phyloP scores from a whole-genome alignment of 2,329 filamentous ascomycete genomes.

The Fusarium graminum region DNA sequence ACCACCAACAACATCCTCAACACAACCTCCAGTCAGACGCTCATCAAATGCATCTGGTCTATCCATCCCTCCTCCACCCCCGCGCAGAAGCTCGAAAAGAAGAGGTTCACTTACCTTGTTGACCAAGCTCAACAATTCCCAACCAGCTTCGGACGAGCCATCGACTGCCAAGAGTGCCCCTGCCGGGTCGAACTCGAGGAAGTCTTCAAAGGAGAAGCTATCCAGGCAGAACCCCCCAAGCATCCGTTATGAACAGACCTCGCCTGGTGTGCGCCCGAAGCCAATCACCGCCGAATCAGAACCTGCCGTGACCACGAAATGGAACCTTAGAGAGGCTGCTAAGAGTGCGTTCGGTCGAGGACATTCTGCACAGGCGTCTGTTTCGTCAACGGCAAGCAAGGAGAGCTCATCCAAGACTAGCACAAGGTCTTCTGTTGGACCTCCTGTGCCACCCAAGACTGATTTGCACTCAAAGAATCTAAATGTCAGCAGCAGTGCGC shows the following conservation, averaged over 20 bases:
- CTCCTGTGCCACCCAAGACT: slow-evolving; percentile 17
- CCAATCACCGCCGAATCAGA: slow-evolving; percentile 37
- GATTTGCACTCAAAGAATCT: not conserved
- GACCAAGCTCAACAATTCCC: slow-evolving; percentile 26
- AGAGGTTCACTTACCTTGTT: slow-evolving; percentile 35
- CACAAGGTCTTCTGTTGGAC: slow-evolving; percentile 27
- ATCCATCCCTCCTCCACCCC: slow-evolving; percentile 38
- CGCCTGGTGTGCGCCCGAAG: slow-evolving; percentile 42
- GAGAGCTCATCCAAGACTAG: slow-evolving; percentile 15
- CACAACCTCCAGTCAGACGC: slow-evolving; percentile 22
- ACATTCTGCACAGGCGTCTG: slow-evolving; percentile 30
- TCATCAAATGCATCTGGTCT: slow-evolving; percentile 27
- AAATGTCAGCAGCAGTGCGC: not conserved
- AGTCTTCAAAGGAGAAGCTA: slow-evolving; percentile 29
- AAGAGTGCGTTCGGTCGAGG: slow-evolving; percentile 51
- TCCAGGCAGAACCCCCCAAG: slow-evolving; percentile 45
- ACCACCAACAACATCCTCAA: slow-evolving; percentile 17
- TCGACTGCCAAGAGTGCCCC: slow-evolving; percentile 29
- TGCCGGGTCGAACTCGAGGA: slow-evolving; percentile 8
- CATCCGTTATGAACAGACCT: slow-evolving; percentile 49
- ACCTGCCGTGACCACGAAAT: slow-evolving; percentile 45
- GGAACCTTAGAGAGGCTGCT: slow-evolving; percentile 54
- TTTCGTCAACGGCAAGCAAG: slow-evolving; percentile 35
- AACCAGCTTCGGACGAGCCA: slow-evolving; percentile 25
- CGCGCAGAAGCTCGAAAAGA: slow-evolving; percentile 46